Evolutionary conservation across 2,329 filamentous ascomycete genomes (phyloP).

Genomic region (Pseudogymnoascus sp.): DNA sequence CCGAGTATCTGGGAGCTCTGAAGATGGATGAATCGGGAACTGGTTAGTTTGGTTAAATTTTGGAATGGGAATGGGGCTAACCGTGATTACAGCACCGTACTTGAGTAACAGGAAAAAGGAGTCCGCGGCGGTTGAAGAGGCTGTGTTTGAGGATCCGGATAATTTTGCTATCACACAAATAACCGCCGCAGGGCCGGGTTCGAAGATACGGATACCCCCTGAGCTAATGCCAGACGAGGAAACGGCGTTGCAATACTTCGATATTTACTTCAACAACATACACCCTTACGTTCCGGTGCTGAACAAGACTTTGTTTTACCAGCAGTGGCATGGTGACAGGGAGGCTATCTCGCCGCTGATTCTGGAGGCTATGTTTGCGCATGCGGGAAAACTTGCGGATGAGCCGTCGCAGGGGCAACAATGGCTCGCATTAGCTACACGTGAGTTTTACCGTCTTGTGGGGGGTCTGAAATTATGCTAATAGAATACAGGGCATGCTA

Average conservation of each 20-base stretch:
- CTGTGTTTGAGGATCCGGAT: slow-evolving; percentile 61
- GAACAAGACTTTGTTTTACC: slow-evolving; percentile 73
- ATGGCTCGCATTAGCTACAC: slow-evolving; percentile 84
- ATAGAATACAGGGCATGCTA: slow-evolving; percentile 63
- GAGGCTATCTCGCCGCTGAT: slow-evolving; percentile 83
- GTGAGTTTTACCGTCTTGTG: slow-evolving; percentile 41
- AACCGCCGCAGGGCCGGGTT: slow-evolving; percentile 57
- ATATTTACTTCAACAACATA: slow-evolving; percentile 82
- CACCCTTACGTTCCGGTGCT: slow-evolving; percentile 90
- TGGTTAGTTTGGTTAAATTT: slow-evolving; percentile 46
- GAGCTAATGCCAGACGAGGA: slow-evolving; percentile 89
- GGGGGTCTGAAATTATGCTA: slow-evolving; percentile 21
- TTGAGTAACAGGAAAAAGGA: slow-evolving; percentile 53
- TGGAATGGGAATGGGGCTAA: slow-evolving; percentile 15
- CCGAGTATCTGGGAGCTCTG: slow-evolving; percentile 74
- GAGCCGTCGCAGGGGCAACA: slow-evolving; percentile 79
- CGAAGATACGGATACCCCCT: slow-evolving; percentile 78
- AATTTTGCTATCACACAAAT: slow-evolving; percentile 62
- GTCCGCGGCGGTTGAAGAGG: slow-evolving; percentile 47
- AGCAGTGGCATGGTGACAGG: slow-evolving; percentile 79
- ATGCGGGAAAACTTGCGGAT: slow-evolving; percentile 74
- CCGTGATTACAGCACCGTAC: slow-evolving; percentile 60
- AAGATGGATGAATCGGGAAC: slow-evolving; percentile 82
- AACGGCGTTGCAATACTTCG: slow-evolving; percentile 74
- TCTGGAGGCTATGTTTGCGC: slow-evolving; percentile 84